Conservation (phyloP, 306 rosid genomes). For the Gillenia trifoliata region DNA sequence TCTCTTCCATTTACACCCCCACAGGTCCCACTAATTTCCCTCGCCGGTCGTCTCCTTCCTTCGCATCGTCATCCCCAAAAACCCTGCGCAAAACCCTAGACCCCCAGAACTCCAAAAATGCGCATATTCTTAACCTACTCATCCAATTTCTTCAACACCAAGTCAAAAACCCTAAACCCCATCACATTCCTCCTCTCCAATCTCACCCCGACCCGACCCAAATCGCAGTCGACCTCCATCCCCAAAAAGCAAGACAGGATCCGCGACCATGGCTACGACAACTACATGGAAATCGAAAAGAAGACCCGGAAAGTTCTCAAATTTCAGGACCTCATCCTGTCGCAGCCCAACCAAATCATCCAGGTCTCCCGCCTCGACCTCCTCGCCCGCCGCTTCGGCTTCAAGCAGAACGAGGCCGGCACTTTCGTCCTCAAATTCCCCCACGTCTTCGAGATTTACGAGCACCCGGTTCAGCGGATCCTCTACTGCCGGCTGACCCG, state of each 20-base stretch:
- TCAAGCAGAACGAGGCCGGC: conserved; percentile 58
- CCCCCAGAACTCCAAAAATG: conserved; percentile 28
- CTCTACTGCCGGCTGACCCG: conserved; percentile 72
- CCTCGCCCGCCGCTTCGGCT: conserved; percentile 69
- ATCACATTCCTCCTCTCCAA: conserved; percentile 19
- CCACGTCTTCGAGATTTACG: conserved; percentile 72
- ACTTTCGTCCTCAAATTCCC: conserved; percentile 80
- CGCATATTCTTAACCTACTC: conserved; percentile 17
- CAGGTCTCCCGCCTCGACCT: conserved; percentile 67
- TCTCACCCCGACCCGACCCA: conserved; percentile 26
- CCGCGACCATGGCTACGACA: conserved; percentile 85
- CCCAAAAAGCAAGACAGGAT: conserved; percentile 61
- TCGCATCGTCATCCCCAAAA: not conserved
- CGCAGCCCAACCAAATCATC: conserved; percentile 51
- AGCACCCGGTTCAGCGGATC: conserved; percentile 85
- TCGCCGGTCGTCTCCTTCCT: not conserved
- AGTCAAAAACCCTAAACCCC: conserved; percentile 8
- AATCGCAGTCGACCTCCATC: conserved; percentile 73
- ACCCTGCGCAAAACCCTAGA: conserved; percentile 26
- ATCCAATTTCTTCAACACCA: conserved; percentile 29
- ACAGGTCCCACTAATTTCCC: not conserved
- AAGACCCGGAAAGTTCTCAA: conserved; percentile 75
- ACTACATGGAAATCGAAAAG: conserved; percentile 90
- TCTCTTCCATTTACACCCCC: not conserved
- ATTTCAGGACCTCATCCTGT: conserved; percentile 55